phyloP scores from a whole-genome alignment of 2,329 filamentous ascomycete species.

The Claviceps pusilla region DNA sequence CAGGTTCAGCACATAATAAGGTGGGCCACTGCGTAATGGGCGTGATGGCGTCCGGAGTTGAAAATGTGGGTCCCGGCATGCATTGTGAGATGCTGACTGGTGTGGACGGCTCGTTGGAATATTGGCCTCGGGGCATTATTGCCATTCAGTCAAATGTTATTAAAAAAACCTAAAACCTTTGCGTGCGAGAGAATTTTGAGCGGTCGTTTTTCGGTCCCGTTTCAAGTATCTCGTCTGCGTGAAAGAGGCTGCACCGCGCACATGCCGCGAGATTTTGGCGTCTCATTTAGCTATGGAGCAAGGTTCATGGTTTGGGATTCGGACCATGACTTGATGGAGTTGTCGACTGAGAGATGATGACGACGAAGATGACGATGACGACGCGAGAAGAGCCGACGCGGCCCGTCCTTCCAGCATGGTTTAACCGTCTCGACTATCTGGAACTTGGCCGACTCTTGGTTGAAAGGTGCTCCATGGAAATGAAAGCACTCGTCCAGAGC shows the following conservation, averaged over 20 bases:
- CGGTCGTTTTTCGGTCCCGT: no score
- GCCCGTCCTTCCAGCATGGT: background rate
- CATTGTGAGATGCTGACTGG: background rate
- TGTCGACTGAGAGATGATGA: background rate
- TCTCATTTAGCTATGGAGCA: no score
- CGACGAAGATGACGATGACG: background rate
- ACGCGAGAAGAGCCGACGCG: background rate
- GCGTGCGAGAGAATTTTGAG: no score
- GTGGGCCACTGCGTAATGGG: conserved; percentile 28
- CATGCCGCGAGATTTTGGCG: no score
- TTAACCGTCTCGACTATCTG: no score
- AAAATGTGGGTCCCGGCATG: background rate
- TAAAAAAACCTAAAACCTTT: no score
- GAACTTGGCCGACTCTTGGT: background rate
- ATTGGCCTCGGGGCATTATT: background rate
- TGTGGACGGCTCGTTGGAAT: background rate
- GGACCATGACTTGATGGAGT: background rate
- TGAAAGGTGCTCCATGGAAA: background rate
- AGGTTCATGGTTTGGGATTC: background rate
- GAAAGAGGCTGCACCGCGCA: no score
- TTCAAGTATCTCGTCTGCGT: no score
- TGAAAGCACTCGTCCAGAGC: background rate
- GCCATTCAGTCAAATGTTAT: no score
- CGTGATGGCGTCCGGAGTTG: background rate
- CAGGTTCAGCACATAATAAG: conserved; percentile 17